Evolutionary conservation across 768 basidiomycete species (phyloP).

Genomic region (Phylloporus rhodoxanthus): DNA sequence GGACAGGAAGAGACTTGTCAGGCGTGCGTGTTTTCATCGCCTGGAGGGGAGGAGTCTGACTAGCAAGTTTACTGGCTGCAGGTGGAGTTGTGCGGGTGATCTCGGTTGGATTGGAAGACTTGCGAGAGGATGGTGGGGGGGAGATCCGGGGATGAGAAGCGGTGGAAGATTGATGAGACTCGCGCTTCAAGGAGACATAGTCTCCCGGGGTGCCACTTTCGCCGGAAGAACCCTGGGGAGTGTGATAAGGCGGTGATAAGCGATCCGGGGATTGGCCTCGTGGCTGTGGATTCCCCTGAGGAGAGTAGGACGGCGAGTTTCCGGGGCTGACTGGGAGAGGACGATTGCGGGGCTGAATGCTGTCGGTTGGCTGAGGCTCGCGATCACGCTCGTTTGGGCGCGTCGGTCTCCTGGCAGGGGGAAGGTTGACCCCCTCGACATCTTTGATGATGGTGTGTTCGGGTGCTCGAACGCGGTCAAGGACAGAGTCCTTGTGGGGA

Average conservation of each 20-base stretch:
- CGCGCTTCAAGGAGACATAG: slow-evolving; percentile 43
- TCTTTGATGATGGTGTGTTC: slow-evolving; percentile 35
- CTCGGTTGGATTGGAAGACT: slow-evolving; percentile 18
- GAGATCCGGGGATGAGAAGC: slow-evolving; percentile 17
- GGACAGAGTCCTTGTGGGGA: slow-evolving; percentile 44
- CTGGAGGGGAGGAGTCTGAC: slow-evolving; percentile 54
- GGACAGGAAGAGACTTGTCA: slow-evolving; percentile 69
- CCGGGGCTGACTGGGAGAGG: slow-evolving; percentile 33
- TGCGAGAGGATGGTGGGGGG: slow-evolving; percentile 28
- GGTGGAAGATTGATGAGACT: slow-evolving; percentile 34
- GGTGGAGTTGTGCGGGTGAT: slow-evolving; percentile 32
- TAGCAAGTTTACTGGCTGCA: slow-evolving; percentile 34
- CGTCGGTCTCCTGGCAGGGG: slow-evolving; percentile 14
- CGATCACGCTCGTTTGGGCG: slow-evolving; percentile 32
- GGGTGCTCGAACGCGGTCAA: slow-evolving; percentile 48
- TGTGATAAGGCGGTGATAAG: slow-evolving; percentile 44
- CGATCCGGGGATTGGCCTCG: slow-evolving; percentile 51
- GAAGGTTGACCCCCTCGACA: neutral
- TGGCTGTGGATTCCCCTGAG: slow-evolving; percentile 35
- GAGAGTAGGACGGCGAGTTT: slow-evolving; percentile 37
- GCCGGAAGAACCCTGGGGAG: slow-evolving; percentile 43
- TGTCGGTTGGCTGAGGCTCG: slow-evolving; percentile 33
- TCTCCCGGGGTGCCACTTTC: slow-evolving; percentile 35
- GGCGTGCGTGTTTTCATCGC: slow-evolving; percentile 51
- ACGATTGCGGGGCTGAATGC: slow-evolving; percentile 19